These are phyloP conservation scores for Carex parvula DNA, from an alignment of 176 grass and related monocot genomes.

Conservation along the genomic window DNA sequence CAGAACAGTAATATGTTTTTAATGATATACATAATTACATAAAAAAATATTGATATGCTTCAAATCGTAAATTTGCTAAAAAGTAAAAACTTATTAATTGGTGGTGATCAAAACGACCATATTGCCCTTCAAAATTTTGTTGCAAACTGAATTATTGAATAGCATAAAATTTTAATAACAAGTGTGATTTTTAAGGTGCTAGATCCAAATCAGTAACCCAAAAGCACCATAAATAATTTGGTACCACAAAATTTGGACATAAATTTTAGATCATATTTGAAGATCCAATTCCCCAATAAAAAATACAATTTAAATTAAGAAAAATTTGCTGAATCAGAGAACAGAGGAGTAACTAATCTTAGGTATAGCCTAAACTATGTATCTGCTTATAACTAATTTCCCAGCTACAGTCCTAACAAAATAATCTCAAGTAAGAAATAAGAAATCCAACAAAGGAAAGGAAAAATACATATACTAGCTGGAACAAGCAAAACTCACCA, in stretches of 20 bases:
- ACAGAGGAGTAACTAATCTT: neutral
- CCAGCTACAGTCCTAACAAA: neutral
- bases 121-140: neutral
- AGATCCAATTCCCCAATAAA: neutral
- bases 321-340: neutral
- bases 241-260: neutral
- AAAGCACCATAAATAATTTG: neutral
- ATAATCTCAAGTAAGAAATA: neutral
- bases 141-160: neutral
- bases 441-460: neutral
- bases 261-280: neutral
- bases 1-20: neutral
- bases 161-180: neutral
- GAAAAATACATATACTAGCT: neutral
- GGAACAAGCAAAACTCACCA: constrained; percentile 34
- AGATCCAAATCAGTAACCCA: neutral
- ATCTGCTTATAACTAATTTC: neutral
- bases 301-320: neutral
- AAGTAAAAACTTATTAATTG: neutral
- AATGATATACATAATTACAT: neutral
- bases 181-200: neutral
- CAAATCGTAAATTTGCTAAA: neutral
- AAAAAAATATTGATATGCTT: neutral
- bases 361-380: neutral
- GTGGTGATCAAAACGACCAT: neutral